Percentiles rank a stretch among this genome's conserved stretches.
These are phyloP conservation scores for Fusarium sp. DNA, from an alignment of 2,329 filamentous ascomycete genomes.

Conservation along the genomic window DNA sequence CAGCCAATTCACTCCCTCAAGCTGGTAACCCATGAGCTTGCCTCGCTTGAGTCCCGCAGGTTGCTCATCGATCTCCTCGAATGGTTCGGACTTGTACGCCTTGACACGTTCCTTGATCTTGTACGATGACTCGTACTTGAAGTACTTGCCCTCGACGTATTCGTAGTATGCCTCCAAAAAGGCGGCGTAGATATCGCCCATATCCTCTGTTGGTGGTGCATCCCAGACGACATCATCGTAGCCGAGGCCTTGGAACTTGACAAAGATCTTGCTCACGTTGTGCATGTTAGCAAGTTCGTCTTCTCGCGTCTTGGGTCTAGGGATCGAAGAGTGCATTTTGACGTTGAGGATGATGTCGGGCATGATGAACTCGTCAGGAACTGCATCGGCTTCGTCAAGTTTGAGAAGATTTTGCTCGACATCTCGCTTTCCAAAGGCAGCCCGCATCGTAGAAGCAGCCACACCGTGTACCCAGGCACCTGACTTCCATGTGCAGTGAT, in stretches of 20 bases:
- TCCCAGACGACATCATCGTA: conserved; percentile 97
- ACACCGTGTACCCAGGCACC: conserved; percentile 89
- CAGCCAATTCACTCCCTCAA: conserved; percentile 95
- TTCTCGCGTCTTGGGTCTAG: conserved; percentile 68
- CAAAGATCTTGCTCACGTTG: conserved; percentile 77
- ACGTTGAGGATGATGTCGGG: conserved; percentile 91
- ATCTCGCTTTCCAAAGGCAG: conserved; percentile 79
- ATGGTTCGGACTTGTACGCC: conserved; percentile 72
- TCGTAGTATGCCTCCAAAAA: conserved; percentile 88
- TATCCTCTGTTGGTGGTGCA: conserved; percentile 74
- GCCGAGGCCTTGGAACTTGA: conserved; percentile 92
- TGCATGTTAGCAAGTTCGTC: conserved; percentile 77
- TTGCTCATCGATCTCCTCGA: conserved; percentile 76
- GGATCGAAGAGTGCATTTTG: conserved; percentile 60
- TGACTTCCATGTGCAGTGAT: conserved; percentile 85
- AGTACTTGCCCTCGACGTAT: conserved; percentile 82
- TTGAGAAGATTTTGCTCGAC: conserved; percentile 67
- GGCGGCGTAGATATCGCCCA: conserved; percentile 75
- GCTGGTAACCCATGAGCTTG: conserved; percentile 91
- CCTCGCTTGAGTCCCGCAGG: conserved; percentile 80
- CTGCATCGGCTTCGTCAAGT: conserved; percentile 78
- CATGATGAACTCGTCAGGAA: conserved; percentile 86
- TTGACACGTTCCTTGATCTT: conserved; percentile 75
- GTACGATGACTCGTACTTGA: conserved; percentile 64
- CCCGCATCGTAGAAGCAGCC: conserved; percentile 71